These are phyloP conservation scores for Castanospermum australe DNA, from an alignment of 306 rosid species.

Conservation along the genomic window DNA sequence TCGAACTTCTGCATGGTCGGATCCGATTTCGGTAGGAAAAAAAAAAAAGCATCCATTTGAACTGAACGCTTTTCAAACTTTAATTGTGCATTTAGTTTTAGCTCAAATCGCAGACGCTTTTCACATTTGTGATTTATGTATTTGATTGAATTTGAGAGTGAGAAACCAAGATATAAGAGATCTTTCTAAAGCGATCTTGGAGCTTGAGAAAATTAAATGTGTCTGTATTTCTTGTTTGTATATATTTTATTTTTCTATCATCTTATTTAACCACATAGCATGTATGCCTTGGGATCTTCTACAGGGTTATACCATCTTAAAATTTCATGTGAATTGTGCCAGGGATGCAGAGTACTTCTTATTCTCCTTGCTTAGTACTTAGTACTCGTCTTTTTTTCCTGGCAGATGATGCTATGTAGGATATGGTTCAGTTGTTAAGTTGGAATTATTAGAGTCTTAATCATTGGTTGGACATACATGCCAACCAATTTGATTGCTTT, in stretches of 20 bases:
- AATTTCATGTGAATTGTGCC: neutral
- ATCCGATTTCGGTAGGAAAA: too few relatives aligned
- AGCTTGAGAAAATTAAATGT: conserved; percentile 15
- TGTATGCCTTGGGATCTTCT: conserved; percentile 7
- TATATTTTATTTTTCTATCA: neutral
- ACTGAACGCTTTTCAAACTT: too few relatives aligned
- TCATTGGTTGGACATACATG: conserved; percentile 27
- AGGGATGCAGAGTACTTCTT: neutral
- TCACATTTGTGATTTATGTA: too few relatives aligned
- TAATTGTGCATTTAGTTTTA: too few relatives aligned
- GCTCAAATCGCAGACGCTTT: too few relatives aligned
- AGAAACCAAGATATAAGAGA: too few relatives aligned
- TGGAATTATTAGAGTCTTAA: conserved; percentile 26
- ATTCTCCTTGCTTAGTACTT: neutral
- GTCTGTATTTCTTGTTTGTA: neutral
- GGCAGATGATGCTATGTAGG: conserved; percentile 16
- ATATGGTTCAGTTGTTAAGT: conserved; percentile 26
- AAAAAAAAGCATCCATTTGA: too few relatives aligned
- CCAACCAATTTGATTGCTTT: conserved; percentile 26
- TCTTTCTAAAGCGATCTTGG: too few relatives aligned
- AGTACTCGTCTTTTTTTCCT: neutral
- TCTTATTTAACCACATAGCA: neutral
- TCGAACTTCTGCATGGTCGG: too few relatives aligned
- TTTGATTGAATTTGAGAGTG: too few relatives aligned
- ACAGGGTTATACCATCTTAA: neutral